Conservation (phyloP, 306 rosid genomes). For the Neltuma alba region DNA sequence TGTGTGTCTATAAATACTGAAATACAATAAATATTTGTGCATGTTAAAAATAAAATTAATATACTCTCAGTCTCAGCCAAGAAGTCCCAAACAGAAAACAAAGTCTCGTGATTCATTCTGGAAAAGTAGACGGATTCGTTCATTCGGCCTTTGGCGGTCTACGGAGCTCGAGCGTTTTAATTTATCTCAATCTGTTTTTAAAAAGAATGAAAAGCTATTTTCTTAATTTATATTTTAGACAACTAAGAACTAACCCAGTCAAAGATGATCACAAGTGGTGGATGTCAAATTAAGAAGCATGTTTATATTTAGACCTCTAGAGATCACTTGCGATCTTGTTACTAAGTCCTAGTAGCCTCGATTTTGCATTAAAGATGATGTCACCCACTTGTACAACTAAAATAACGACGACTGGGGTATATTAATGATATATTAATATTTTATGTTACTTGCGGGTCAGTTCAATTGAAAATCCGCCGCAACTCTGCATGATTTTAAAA, state of each 20-base stretch:
- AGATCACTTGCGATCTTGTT: neutral
- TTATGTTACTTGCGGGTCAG: no score
- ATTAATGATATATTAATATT: no score
- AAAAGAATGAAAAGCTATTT: neutral
- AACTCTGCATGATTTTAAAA: no score
- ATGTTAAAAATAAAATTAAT: neutral
- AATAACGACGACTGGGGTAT: no score
- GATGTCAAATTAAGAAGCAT: neutral
- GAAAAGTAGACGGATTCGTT: neutral
- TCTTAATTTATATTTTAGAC: neutral
- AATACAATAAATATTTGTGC: neutral
- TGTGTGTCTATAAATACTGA: neutral
- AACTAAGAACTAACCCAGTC: neutral
- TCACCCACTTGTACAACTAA: no score
- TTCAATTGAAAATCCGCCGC: no score
- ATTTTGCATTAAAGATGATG: no score
- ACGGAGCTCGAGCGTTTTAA: no score
- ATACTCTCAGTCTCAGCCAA: neutral
- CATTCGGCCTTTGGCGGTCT: neutral
- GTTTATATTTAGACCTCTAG: neutral
- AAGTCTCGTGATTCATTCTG: neutral
- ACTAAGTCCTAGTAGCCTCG: no score
- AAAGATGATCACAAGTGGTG: neutral
- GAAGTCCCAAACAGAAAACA: no score
- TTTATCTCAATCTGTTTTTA: neutral